Conservation (phyloP, 257 asterid genomes). For the Solanum paucissectum region DNA sequence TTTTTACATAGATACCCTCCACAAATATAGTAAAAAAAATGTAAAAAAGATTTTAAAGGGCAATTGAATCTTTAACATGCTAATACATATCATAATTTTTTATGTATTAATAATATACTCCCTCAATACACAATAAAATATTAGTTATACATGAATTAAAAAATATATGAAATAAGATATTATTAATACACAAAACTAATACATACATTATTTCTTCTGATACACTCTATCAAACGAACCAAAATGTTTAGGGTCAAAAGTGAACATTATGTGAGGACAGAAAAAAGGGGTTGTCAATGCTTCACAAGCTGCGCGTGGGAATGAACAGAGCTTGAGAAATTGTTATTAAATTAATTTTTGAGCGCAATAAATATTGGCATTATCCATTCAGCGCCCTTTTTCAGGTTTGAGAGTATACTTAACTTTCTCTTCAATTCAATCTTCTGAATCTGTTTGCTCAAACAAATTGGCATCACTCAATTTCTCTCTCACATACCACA, state of each 20-base stretch:
- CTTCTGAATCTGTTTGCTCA: not conserved
- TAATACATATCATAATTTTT: too few relatives aligned
- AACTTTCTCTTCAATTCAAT: not conserved
- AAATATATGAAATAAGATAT: too few relatives aligned
- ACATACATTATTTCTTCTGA: too few relatives aligned
- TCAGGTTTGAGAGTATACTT: not conserved
- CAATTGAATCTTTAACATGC: too few relatives aligned
- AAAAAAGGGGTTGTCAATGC: not conserved
- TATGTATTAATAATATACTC: too few relatives aligned
- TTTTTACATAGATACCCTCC: too few relatives aligned
- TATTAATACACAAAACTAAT: too few relatives aligned
- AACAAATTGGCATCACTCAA: not conserved
- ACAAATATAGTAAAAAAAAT: too few relatives aligned
- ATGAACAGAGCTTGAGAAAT: not conserved
- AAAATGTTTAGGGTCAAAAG: not conserved
- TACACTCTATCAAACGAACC: too few relatives aligned
- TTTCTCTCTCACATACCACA: slow-evolving; percentile 2
- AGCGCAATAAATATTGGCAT: not conserved
- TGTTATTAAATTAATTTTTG: not conserved
- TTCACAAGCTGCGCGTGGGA: not conserved
- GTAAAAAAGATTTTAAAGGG: too few relatives aligned
- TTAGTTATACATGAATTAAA: too few relatives aligned
- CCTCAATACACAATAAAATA: too few relatives aligned
- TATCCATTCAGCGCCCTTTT: slow-evolving; percentile 1
- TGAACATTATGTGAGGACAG: not conserved